Conservation (phyloP, 805 yeast genomes). For the Wickerhamomyces ciferrii region DNA sequence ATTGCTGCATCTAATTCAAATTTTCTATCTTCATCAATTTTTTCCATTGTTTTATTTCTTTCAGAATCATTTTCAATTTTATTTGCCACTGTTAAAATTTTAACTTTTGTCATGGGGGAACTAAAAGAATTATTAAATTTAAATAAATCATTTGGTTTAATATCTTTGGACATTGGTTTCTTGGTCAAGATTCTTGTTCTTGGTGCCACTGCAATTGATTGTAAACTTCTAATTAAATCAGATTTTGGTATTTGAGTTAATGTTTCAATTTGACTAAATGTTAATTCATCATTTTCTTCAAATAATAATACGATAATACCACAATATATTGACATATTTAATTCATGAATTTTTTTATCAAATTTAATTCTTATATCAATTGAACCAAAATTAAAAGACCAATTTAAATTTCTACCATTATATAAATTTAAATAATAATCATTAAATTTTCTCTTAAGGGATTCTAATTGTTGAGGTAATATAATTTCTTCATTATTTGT, state of each 20-base stretch:
- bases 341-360: constrained; percentile 65
- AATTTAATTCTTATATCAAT: constrained; percentile 73
- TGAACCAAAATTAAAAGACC: constrained; percentile 84
- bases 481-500: constrained; percentile 23
- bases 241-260: constrained; percentile 66
- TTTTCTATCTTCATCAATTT: constrained; percentile 57
- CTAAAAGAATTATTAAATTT: constrained; percentile 63
- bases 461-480: constrained; percentile 39
- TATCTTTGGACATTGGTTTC: constrained; percentile 68
- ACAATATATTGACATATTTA: constrained; percentile 76
- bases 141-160: constrained; percentile 59
- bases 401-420: constrained; percentile 54
- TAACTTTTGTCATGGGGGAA: constrained; percentile 63
- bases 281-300: constrained; percentile 46
- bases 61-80: constrained; percentile 42
- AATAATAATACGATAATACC: constrained; percentile 77
- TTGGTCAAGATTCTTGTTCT: constrained; percentile 71
- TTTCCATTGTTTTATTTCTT: constrained; percentile 41
- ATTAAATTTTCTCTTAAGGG: constrained; percentile 41
- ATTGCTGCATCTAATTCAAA: constrained; percentile 79
- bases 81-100: constrained; percentile 57
- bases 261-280: constrained; percentile 56
- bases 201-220: constrained; percentile 82
- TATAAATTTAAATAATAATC: constrained; percentile 44
- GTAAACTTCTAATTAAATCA: constrained; percentile 73